Base-by-base conservation (phyloP, 164 flowering plant genomes). In the Aristolochia contorta region DNA sequence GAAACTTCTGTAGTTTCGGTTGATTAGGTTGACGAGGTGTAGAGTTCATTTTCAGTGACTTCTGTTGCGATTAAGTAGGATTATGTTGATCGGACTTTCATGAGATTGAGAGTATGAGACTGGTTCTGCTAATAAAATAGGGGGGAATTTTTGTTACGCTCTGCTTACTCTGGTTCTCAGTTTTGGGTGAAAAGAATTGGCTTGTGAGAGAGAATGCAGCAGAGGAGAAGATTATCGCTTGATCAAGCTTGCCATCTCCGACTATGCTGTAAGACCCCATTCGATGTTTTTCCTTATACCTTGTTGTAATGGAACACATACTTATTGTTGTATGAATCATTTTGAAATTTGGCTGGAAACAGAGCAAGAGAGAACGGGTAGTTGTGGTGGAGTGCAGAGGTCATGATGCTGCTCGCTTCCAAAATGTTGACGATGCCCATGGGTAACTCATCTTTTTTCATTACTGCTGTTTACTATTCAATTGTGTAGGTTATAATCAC, bases 131-230 rank as follows among this genome's bases (percentile, higher is more conserved):
- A 37, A 37, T 37, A 8, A 37, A 8, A 37, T 37, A 37, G 12
- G 43, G 43, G 43, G 10, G 43, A 8, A 37, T 37, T 7, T 37
- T 37, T 37, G 9, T 37, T 3, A 37, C 43, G 43, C 43, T 6
- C 7, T 37, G 43, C 43, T 37, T 8, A 37, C 43, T 10, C 7
- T 37, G 43, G 12, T 37, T 37, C 43, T 37, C 43, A 37, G 1
- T 37, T 8, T 8, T 37, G 43, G 43, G 19, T 49, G 15, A 53
- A 53, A 32, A 56, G 97, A 91, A 71, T 56, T 94, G 51, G 81
- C 80, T 15, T 94, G 99, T 61, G 97, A 94, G 64, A 80, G 88
- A 69, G 99, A 94, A 73, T 94, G 99, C 78, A 94, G 99, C 84
- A 80, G 93, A 74, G 97, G 99, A 47, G 99, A 94, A 82, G 99